Percentiles rank a stretch among this genome's conserved stretches.
Evolutionary conservation across 2,329 filamentous ascomycete species (phyloP).

Genomic region (Aureobasidium sp.): DNA sequence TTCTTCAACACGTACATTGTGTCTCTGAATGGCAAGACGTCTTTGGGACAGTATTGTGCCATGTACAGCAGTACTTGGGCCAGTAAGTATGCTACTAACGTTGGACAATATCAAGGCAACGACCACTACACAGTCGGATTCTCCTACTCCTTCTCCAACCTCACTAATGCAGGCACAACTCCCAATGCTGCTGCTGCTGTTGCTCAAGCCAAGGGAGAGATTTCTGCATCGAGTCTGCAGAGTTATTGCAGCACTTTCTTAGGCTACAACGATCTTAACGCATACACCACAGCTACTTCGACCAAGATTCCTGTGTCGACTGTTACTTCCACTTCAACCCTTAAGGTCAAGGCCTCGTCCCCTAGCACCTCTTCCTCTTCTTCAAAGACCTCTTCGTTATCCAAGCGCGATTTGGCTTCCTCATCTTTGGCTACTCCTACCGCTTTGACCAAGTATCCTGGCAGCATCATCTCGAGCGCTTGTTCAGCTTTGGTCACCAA

Average conservation of each 20-base stretch:
- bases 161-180: background rate
- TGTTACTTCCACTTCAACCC: background rate
- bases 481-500: slow-evolving; percentile 14
- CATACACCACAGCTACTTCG: background rate
- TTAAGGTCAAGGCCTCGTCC: background rate
- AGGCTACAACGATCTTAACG: background rate
- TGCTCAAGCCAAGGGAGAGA: slow-evolving; percentile 18
- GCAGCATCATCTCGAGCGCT: slow-evolving; percentile 16
- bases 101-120: slow-evolving; percentile 13
- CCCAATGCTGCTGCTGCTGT: slow-evolving; percentile 16
- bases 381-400: background rate
- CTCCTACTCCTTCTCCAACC: slow-evolving; percentile 16
- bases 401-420: background rate
- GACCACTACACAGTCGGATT: slow-evolving; percentile 16
- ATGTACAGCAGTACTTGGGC: slow-evolving; percentile 19
- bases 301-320: background rate
- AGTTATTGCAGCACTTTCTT: background rate
- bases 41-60: slow-evolving; percentile 12
- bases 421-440: slow-evolving; percentile 5
- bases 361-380: background rate
- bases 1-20: slow-evolving; percentile 15
- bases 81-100: slow-evolving; percentile 20
- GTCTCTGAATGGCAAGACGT: background rate
- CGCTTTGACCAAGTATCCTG: slow-evolving; percentile 18
- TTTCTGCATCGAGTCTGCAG: background rate